Evolutionary conservation across 495 filamentous ascomycete genomes (phyloP).

Genomic region (Penicillium paradoxum): DNA sequence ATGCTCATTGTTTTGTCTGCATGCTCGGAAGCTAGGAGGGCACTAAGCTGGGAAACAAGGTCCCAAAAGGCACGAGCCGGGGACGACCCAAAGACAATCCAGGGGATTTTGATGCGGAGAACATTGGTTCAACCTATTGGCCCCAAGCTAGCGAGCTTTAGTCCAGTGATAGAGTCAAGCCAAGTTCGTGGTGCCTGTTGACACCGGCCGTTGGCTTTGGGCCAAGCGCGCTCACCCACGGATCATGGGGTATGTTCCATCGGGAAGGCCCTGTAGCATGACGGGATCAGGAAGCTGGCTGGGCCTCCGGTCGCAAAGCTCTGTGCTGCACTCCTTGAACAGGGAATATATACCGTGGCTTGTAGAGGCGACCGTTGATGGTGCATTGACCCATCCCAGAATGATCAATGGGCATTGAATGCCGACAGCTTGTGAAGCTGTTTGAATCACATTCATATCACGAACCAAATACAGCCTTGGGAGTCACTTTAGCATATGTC

Average conservation of each 20-base stretch:
- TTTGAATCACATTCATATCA: no score
- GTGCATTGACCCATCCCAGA: no score
- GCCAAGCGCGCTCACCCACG: background rate
- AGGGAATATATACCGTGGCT: no score
- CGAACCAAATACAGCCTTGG: background rate
- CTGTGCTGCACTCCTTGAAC: no score
- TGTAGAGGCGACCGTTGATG: no score
- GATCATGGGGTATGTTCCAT: constrained; percentile 8
- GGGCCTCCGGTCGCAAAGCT: no score
- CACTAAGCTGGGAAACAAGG: background rate
- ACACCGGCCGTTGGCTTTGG: background rate
- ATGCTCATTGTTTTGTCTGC: background rate
- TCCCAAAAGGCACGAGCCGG: constrained; percentile 5
- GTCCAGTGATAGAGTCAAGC: background rate
- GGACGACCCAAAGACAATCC: constrained; percentile 10
- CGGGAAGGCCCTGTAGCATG: constrained; percentile 7
- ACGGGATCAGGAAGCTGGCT: background rate
- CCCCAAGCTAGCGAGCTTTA: constrained; percentile 36
- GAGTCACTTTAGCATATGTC: background rate
- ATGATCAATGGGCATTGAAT: background rate
- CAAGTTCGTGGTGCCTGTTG: background rate
- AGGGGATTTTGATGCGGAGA: constrained; percentile 26
- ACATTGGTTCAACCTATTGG: constrained; percentile 19
- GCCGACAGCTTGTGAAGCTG: no score
- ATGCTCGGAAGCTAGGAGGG: background rate